phyloP scores from a whole-genome alignment of 371 early-diverging fungal genomes.

The Rozella allomycis region DNA sequence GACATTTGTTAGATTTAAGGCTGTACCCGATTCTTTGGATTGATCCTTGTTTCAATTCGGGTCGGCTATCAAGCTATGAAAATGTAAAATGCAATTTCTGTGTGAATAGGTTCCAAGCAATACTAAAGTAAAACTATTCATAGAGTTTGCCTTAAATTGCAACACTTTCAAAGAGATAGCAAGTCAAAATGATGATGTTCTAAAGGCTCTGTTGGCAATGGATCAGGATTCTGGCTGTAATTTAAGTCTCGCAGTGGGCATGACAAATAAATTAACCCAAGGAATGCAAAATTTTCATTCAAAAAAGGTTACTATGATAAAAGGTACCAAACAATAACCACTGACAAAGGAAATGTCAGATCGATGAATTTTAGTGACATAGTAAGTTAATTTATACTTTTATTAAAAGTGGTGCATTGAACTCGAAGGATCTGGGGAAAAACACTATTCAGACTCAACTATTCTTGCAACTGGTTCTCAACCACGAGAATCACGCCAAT shows the following conservation, averaged over 20 bases:
- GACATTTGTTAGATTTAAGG: neutral
- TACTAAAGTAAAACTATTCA: constrained; percentile 1
- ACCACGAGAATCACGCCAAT: neutral
- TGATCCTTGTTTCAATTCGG: neutral
- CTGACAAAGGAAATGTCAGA: too few relatives aligned
- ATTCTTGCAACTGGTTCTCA: neutral
- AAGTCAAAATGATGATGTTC: neutral
- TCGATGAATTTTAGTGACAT: too few relatives aligned
- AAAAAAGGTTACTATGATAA: too few relatives aligned
- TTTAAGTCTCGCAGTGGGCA: neutral
- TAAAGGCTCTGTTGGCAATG: neutral
- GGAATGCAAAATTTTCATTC: too few relatives aligned
- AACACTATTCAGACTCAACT: neutral
- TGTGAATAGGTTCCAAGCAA: neutral
- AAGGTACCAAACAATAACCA: too few relatives aligned
- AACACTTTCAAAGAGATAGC: neutral
- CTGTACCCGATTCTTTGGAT: neutral
- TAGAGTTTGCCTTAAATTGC: neutral
- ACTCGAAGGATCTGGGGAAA: too few relatives aligned
- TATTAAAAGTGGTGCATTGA: too few relatives aligned
- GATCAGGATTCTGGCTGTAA: neutral
- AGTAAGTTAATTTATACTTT: too few relatives aligned
- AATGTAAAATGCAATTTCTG: too few relatives aligned
- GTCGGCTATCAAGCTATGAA: neutral
- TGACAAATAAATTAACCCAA: neutral